phyloP scores from a whole-genome alignment of 1,284 basidiomycete genomes.

The Tilletia caries region DNA sequence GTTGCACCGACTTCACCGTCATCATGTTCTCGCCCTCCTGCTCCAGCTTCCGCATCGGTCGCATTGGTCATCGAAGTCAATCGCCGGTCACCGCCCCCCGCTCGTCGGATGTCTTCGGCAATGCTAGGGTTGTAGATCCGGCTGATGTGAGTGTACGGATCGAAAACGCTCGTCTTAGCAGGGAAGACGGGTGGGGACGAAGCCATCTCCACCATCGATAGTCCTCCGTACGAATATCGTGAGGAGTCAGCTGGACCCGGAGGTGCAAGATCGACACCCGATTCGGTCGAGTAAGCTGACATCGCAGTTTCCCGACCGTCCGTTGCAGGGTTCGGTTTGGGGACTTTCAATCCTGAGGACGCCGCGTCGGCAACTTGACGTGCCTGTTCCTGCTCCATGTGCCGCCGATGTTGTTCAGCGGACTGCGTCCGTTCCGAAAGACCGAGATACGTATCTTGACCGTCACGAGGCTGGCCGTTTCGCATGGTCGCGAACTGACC shows the following conservation, averaged over 20 bases:
- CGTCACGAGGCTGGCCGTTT: not conserved
- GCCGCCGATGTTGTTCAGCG: not conserved
- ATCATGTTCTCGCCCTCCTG: too few species aligned
- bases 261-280: not conserved
- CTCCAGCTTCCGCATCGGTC: not conserved
- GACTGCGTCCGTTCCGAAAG: not conserved
- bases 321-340: not conserved
- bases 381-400: constrained; percentile 2
- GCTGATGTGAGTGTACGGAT: constrained; percentile 10
- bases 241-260: not conserved
- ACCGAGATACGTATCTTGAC: not conserved
- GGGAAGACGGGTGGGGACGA: not conserved
- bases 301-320: not conserved
- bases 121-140: constrained; percentile 10
- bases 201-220: not conserved
- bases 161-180: constrained; percentile 9
- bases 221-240: not conserved
- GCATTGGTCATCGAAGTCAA: not conserved
- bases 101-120: constrained; percentile 8
- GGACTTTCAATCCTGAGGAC: not conserved
- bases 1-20: too few species aligned
- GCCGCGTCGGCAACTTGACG: not conserved
- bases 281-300: not conserved
- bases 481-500: not conserved
- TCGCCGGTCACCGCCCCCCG: not conserved